A percentile compares a stretch with the other conserved stretches of the same genome.
These are phyloP conservation scores for Rhizopus stolonifer DNA, from an alignment of 371 early-diverging fungal genomes.

Conservation along the genomic window DNA sequence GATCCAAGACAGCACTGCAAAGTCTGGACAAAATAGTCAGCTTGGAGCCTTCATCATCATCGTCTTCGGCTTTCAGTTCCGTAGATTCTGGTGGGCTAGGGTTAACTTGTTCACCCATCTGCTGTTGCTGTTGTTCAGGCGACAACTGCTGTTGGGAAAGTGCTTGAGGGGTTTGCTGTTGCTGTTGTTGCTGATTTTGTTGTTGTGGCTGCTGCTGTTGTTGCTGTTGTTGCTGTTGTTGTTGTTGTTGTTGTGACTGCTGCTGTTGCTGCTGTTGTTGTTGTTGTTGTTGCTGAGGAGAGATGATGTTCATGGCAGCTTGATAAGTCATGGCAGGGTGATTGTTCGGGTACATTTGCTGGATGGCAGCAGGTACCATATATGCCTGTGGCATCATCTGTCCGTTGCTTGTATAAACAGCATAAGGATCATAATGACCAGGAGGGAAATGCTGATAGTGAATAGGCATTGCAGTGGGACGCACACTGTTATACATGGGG, in stretches of 20 bases:
- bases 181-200: conserved; percentile 7
- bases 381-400: conserved; percentile 40
- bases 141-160: conserved; percentile 19
- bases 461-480: conserved; percentile 29
- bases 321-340: conserved; percentile 39
- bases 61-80: conserved; percentile 22
- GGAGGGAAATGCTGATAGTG: conserved; percentile 36
- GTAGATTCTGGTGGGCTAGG: background rate
- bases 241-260: conserved; percentile 18
- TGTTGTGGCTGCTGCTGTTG: conserved; percentile 20
- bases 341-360: conserved; percentile 32
- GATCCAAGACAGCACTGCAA: conserved; percentile 46
- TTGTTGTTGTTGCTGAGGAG: conserved; percentile 29
- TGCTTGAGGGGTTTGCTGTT: conserved; percentile 3
- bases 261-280: conserved; percentile 19
- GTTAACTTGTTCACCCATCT: background rate
- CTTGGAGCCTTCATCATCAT: conserved; percentile 50
- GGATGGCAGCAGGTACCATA: conserved; percentile 33
- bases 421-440: conserved; percentile 34
- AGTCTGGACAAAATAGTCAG: conserved; percentile 45
- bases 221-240: conserved; percentile 25
- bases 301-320: conserved; percentile 40
- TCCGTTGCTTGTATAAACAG: conserved; percentile 19
- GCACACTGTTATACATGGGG: conserved; percentile 27
- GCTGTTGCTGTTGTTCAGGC: conserved; percentile 14